Conservation (phyloP, 2,329 filamentous ascomycete genomes). For the Mollisia scopiformis region DNA sequence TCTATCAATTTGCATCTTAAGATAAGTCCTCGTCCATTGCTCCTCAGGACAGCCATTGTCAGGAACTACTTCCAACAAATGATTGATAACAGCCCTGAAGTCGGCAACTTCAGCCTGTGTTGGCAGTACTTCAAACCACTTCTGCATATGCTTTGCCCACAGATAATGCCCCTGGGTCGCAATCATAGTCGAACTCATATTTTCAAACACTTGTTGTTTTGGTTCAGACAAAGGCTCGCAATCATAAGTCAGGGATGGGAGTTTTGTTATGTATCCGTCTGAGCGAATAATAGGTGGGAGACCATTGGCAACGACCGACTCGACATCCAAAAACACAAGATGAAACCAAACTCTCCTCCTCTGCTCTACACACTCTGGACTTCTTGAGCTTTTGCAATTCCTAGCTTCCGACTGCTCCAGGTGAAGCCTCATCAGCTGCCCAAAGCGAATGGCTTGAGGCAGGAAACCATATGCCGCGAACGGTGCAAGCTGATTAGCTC, state of each 20-base stretch:
- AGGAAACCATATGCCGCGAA: constrained; percentile 7
- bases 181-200: not conserved
- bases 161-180: constrained; percentile 15
- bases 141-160: constrained; percentile 11
- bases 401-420: not conserved
- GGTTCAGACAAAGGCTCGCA: not conserved
- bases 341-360: constrained; percentile 12
- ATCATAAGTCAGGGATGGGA: constrained; percentile 3
- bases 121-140: constrained; percentile 9
- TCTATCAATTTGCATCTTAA: constrained; percentile 14
- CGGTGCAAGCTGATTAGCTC: not conserved
- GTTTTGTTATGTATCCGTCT: constrained; percentile 1
- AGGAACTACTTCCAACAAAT: constrained; percentile 5
- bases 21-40: constrained; percentile 11
- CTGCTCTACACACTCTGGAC: not conserved
- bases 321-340: constrained; percentile 10
- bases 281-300: constrained; percentile 5
- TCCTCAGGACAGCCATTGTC: not conserved
- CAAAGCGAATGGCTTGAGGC: constrained; percentile 6
- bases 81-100: constrained; percentile 2
- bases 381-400: not conserved
- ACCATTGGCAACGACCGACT: constrained; percentile 11
- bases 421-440: constrained; percentile 1
- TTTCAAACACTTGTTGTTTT: not conserved
- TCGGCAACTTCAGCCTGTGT: constrained; percentile 1